Percentiles rank a stretch among this genome's conserved stretches.
phyloP scores from a whole-genome alignment of 2,329 filamentous ascomycete species.

The Claviceps digitariae region DNA sequence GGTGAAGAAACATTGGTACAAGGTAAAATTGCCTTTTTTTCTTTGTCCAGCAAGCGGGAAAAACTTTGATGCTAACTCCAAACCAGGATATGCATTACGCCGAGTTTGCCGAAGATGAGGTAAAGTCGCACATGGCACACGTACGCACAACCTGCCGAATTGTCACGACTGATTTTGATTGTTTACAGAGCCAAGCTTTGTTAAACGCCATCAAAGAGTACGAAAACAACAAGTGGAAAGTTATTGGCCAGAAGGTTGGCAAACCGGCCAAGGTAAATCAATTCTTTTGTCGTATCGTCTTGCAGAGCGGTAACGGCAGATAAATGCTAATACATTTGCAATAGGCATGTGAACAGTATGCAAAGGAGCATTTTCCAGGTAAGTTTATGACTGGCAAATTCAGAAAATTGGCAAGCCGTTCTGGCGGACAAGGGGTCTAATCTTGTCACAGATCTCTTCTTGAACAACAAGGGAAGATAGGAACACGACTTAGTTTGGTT shows the following conservation, averaged over 20 bases:
- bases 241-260: conserved; percentile 89
- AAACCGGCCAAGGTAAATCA: conserved; percentile 72
- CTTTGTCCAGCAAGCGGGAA: not conserved
- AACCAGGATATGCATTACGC: conserved; percentile 94
- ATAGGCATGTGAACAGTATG: conserved; percentile 59
- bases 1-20: conserved; percentile 99
- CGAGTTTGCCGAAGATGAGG: conserved; percentile 95
- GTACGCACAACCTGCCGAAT: not conserved
- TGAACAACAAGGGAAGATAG: conserved; percentile 25
- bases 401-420: not conserved
- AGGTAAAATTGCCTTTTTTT: conserved; percentile 42
- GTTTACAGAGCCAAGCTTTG: conserved; percentile 55
- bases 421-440: conserved; percentile 11
- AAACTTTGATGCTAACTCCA: not conserved
- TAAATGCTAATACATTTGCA: conserved; percentile 3
- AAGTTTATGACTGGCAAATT: conserved; percentile 11
- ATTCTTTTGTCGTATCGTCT: no score
- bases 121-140: conserved; percentile 24
- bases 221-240: conserved; percentile 97
- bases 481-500: not conserved
- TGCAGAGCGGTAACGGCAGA: not conserved
- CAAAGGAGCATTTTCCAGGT: conserved; percentile 80
- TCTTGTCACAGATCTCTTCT: conserved; percentile 22
- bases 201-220: conserved; percentile 96
- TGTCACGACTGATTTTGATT: conserved; percentile 5